Conservation (phyloP, 2,329 filamentous ascomycete genomes). For the Neopestalotiopsis clavispora region DNA sequence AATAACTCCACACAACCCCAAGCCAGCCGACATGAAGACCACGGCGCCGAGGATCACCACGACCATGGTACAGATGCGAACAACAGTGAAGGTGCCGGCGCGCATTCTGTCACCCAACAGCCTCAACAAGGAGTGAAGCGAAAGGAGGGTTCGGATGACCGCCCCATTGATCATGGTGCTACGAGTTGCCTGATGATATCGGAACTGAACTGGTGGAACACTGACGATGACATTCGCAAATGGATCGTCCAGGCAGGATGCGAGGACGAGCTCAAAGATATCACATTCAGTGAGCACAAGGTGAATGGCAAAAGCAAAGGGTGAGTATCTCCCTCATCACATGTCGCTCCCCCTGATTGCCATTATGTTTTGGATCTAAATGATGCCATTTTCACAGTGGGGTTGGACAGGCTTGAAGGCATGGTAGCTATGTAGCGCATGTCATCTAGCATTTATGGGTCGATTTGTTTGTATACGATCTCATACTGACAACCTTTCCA, state of each 20-base stretch:
- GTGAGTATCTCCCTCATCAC: constrained; percentile 54
- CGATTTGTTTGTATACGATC: no score
- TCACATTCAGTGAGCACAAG: constrained; percentile 98
- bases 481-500: constrained; percentile 31
- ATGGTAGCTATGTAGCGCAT: background rate
- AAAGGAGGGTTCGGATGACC: constrained; percentile 63
- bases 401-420: background rate
- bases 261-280: constrained; percentile 85
- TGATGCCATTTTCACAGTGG: background rate
- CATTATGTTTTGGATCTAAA: background rate
- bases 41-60: constrained; percentile 41
- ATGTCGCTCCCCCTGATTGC: background rate
- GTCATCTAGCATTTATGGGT: no score
- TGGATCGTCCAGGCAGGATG: constrained; percentile 81
- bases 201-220: constrained; percentile 96
- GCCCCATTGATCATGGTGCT: constrained; percentile 62
- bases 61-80: constrained; percentile 35
- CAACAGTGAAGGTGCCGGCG: constrained; percentile 34
- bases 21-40: constrained; percentile 46
- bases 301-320: constrained; percentile 99
- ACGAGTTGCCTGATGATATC: constrained; percentile 81
- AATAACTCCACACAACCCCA: constrained; percentile 30
- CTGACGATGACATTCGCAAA: constrained; percentile 90
- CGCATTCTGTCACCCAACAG: constrained; percentile 27
- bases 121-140: constrained; percentile 63